Evolutionary conservation across 108 stramenopile species (phyloP), one percentile per base, ranked within the genome.

Genomic region (Epipyxis sp.): DNA sequence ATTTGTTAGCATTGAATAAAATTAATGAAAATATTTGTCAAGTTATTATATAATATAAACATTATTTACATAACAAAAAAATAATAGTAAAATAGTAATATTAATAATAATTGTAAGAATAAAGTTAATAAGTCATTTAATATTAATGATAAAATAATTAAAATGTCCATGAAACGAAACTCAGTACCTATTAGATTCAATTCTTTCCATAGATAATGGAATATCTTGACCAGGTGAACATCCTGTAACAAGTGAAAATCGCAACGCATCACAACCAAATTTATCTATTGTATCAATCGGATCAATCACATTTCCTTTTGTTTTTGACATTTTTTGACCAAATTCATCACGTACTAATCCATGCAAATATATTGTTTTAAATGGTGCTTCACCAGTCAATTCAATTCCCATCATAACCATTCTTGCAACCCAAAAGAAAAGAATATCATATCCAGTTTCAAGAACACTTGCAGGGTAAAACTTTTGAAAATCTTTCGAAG

Each of bases 381-480:
- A 99, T n/a, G 98, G 98, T 78, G 88, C 86, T 59, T 94, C 87
- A 0, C 89, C 94, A 27, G 93, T 86, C 1, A 86, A 45, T 80
- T 96, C 94, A 32, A 94, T 81, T 59, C 97, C 94, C 89, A 99
- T 89, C 94, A 97, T 97, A 59, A 92, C 97, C 98, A 95, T 95
- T 59, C 97, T 89, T 41, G 98, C 98, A n/a, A 99, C 98, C 98
- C 98, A 99, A 82, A 99, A 99, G 87, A 99, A 99, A 1, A 99
- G 79, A 78, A 99, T 99, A 86, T 99, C 98, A 77, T 96, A 94
- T 25, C 98, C 98, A 0, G 98, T 99, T 84, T 99, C 98, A 71
- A 99, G 86, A 72, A 90, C 92, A 1, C 94, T 90, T 30, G 91
- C 89, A 35, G 98, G 96, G 78, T 96, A 99, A 81, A 94, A 96